phyloP scores from a whole-genome alignment of 2,329 filamentous ascomycete species.

The Trichophyton mentagrophytes region DNA sequence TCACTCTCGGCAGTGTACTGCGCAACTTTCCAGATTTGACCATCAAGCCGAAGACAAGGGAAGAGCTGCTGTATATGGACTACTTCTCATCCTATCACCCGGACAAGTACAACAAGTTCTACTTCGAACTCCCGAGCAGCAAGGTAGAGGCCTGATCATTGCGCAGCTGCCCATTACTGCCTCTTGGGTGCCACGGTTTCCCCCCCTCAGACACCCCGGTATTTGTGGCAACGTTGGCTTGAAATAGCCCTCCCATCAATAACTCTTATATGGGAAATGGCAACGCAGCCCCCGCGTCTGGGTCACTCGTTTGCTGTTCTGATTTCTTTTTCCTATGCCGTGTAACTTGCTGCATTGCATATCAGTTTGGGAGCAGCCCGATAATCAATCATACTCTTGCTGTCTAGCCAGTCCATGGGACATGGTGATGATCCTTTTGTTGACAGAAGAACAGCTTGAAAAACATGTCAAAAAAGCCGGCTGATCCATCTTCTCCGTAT shows the following conservation, averaged over 20 bases:
- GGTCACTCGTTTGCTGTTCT: too few species aligned
- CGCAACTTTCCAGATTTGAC: constrained; percentile 6
- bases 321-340: too few species aligned
- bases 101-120: constrained; percentile 4
- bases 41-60: constrained; percentile 2
- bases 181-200: neutral
- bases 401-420: too few species aligned
- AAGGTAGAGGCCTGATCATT: neutral
- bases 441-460: too few species aligned
- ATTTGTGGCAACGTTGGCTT: neutral
- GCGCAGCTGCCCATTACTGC: neutral
- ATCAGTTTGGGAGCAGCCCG: too few species aligned
- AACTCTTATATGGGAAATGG: too few species aligned
- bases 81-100: constrained; percentile 3
- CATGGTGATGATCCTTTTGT: too few species aligned
- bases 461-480: neutral
- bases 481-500: neutral
- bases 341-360: too few species aligned
- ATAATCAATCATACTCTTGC: too few species aligned
- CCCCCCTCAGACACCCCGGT: neutral
- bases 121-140: neutral
- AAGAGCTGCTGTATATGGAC: constrained; percentile 4
- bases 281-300: too few species aligned
- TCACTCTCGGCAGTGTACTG: constrained; percentile 9
- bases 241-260: neutral